Evolutionary conservation across 768 basidiomycete species (phyloP).

Genomic region (Tricholoma furcatifolium): DNA sequence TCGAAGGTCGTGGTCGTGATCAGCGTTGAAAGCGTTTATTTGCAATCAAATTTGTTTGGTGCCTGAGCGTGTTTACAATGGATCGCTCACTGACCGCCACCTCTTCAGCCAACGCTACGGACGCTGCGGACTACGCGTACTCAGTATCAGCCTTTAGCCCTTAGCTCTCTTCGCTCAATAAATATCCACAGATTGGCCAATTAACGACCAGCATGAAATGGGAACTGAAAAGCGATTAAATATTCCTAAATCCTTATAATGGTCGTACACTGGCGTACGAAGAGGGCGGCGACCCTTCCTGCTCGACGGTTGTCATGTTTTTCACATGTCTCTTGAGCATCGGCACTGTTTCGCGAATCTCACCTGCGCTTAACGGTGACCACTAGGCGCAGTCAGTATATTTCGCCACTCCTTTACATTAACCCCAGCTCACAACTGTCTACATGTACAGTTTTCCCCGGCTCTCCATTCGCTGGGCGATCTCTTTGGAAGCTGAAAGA

Average conservation of each 20-base stretch:
- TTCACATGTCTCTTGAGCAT: slow-evolving; percentile 40
- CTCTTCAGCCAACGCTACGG: neutral
- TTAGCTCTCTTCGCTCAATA: neutral
- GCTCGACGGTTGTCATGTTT: slow-evolving; percentile 38
- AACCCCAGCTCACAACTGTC: no score
- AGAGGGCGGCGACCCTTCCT: slow-evolving; percentile 32
- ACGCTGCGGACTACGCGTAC: slow-evolving; percentile 1
- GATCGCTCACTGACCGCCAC: no score
- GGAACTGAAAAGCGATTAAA: slow-evolving; percentile 17
- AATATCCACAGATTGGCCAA: neutral
- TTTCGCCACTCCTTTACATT: no score
- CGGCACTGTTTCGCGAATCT: slow-evolving; percentile 25
- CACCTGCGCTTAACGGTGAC: slow-evolving; percentile 21
- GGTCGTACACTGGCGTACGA: slow-evolving; percentile 40
- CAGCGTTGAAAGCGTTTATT: no score
- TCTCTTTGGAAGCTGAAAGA: no score
- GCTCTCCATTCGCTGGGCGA: no score
- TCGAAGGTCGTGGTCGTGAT: no score
- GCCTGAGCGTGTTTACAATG: no score
- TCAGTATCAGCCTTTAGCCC: neutral
- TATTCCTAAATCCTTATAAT: slow-evolving; percentile 19
- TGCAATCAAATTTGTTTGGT: no score
- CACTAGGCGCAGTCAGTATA: no score
- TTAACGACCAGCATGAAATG: neutral
- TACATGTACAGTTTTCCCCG: no score